Evolutionary conservation across 768 basidiomycete species (phyloP).

Genomic region (Imleria badia): DNA sequence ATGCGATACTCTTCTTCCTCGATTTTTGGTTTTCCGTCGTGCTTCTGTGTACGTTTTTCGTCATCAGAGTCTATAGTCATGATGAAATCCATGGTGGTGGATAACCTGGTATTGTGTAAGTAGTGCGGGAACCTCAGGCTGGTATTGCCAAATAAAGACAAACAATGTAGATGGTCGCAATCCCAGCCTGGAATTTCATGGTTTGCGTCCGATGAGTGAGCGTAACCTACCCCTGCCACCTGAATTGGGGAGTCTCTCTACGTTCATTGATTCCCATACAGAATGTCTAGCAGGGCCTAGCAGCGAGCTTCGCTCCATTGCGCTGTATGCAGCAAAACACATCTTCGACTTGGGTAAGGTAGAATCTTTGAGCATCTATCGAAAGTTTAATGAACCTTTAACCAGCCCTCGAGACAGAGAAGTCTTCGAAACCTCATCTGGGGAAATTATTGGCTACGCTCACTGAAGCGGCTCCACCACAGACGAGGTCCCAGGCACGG

Average conservation of each 20-base stretch:
- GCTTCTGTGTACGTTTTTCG: conserved; percentile 44
- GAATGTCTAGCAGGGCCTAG: conserved; percentile 58
- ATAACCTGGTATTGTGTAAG: too few relatives aligned
- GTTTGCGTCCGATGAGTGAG: conserved; percentile 17
- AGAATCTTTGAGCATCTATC: neutral
- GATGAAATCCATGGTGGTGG: conserved; percentile 56
- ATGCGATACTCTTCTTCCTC: conserved; percentile 59
- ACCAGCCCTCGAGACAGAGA: conserved; percentile 69
- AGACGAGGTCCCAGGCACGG: conserved; percentile 67
- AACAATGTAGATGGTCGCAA: conserved; percentile 6
- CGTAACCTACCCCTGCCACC: conserved; percentile 30
- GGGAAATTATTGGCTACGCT: conserved; percentile 65
- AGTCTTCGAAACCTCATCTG: conserved; percentile 61
- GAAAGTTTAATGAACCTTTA: conserved; percentile 1
- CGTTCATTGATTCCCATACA: conserved; percentile 52
- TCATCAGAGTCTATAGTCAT: conserved; percentile 83
- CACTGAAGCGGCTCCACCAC: conserved; percentile 64
- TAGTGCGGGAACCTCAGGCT: too few relatives aligned
- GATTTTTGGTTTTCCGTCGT: conserved; percentile 23
- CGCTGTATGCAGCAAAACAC: conserved; percentile 68
- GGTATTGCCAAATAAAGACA: conserved; percentile 17
- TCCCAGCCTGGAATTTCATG: neutral
- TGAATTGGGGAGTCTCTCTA: conserved; percentile 50
- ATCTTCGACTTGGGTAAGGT: conserved; percentile 73
- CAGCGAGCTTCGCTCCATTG: conserved; percentile 51